Percentiles rank a stretch among this genome's conserved stretches.
Evolutionary conservation across 495 filamentous ascomycete species (phyloP).

Genomic region (Xylaria venustula): DNA sequence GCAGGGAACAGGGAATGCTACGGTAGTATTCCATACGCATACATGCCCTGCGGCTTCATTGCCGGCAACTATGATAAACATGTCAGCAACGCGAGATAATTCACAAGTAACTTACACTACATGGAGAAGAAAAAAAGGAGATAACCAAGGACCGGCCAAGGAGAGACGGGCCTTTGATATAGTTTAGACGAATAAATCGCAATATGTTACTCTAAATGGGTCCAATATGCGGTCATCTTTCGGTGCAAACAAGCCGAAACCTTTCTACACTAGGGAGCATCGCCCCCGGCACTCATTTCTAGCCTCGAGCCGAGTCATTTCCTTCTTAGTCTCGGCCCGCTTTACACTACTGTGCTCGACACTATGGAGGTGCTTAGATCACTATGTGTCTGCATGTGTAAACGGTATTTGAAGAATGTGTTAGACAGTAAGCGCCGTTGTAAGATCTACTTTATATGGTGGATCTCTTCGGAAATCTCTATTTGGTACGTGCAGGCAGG

Average conservation of each 20-base stretch:
- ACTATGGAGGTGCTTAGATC: not conserved
- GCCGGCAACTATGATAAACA: slow-evolving; percentile 7
- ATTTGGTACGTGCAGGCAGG: not conserved
- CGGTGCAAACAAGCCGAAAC: slow-evolving; percentile 4
- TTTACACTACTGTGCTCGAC: not conserved
- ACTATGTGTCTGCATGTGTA: not conserved
- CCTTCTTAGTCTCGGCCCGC: slow-evolving; percentile 6
- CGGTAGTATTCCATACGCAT: not conserved
- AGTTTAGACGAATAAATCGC: not conserved
- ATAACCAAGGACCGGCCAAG: not conserved
- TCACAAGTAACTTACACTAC: not conserved
- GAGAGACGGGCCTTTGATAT: too few species aligned
- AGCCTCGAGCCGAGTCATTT: slow-evolving; percentile 3
- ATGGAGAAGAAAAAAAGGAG: not conserved
- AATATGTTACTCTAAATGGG: slow-evolving; percentile 4
- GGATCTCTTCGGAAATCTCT: not conserved
- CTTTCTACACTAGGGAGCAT: slow-evolving; percentile 3
- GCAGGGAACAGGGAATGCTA: slow-evolving; percentile 9
- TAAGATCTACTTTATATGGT: not conserved
- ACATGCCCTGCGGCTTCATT: not conserved
- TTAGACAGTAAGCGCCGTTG: slow-evolving; percentile 6
- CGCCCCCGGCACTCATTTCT: slow-evolving; percentile 7
- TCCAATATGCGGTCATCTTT: slow-evolving; percentile 1
- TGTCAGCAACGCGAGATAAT: not conserved
- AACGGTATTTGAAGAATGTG: not conserved